These are phyloP conservation scores for Friedmanniomyces simplex DNA, from an alignment of 495 filamentous ascomycete species.

Conservation along the genomic window DNA sequence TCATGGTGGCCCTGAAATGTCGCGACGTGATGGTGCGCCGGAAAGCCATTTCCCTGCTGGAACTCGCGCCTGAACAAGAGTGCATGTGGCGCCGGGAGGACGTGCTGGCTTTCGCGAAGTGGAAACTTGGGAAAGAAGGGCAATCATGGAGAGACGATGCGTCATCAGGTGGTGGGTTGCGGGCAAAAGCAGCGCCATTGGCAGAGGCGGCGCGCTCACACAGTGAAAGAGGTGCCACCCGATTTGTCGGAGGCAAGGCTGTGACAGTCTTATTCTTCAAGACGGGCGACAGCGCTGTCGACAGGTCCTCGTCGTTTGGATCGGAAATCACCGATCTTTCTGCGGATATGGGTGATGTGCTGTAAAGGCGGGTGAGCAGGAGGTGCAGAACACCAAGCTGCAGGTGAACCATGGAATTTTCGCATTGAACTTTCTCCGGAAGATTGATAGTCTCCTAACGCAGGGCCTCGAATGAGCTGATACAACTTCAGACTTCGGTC, in stretches of 20 bases:
- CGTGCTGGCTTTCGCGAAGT: background rate
- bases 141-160: background rate
- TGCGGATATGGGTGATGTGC: background rate
- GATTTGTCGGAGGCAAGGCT: background rate
- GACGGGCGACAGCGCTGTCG: background rate
- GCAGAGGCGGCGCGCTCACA: background rate
- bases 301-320: background rate
- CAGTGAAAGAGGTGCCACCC: background rate
- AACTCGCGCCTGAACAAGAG: background rate
- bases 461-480: too few relatives aligned
- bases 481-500: too few relatives aligned
- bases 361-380: slow-evolving; percentile 33
- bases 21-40: background rate
- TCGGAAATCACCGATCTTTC: background rate
- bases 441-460: too few relatives aligned
- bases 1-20: background rate
- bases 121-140: background rate
- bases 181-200: background rate
- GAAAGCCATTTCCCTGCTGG: background rate
- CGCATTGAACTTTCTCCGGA: too few relatives aligned
- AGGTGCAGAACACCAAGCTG: too few relatives aligned
- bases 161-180: background rate
- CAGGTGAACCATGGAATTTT: too few relatives aligned
- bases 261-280: background rate
- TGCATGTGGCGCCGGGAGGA: background rate